Conservation (phyloP, 139 green algal species). For the Astrephomene gubernaculifera region DNA sequence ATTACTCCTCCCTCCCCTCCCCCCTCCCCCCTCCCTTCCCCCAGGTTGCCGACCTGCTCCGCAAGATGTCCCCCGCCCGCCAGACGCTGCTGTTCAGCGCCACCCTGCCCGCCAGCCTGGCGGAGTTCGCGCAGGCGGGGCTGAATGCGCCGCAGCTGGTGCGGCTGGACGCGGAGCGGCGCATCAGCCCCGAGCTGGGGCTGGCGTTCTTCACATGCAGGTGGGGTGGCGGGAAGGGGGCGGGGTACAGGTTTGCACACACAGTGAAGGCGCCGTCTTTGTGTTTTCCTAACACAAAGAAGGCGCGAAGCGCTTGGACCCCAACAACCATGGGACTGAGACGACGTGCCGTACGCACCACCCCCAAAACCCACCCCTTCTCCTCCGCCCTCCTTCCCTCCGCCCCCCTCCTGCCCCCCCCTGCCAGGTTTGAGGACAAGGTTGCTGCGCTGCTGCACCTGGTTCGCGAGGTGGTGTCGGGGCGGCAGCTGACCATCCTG, state of each 20-base stretch:
- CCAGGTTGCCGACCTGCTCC: constrained; percentile 83
- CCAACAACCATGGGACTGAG: too few species aligned
- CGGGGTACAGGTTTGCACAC: too few species aligned
- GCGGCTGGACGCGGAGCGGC: constrained; percentile 93
- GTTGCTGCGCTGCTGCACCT: constrained; percentile 91
- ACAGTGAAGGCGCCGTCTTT: too few species aligned
- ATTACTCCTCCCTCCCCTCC: not conserved
- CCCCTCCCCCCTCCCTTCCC: not conserved
- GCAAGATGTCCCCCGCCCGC: constrained; percentile 68
- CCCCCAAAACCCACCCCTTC: not conserved
- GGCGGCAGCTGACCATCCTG: constrained; percentile 85
- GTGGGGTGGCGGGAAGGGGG: too few species aligned
- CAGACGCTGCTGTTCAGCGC: constrained; percentile 97
- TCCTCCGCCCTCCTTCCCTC: not conserved
- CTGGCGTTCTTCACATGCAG: constrained; percentile 86
- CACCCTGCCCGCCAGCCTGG: constrained; percentile 91
- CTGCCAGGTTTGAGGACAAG: constrained; percentile 86
- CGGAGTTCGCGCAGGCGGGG: constrained; percentile 89
- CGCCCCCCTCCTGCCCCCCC: too few species aligned
- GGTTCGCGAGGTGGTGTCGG: constrained; percentile 80
- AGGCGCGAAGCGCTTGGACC: too few species aligned
- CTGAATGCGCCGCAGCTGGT: constrained; percentile 86
- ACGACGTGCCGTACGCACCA: too few species aligned
- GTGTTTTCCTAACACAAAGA: too few species aligned
- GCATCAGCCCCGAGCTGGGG: constrained; percentile 87